phyloP scores from a whole-genome alignment of 768 basidiomycete genomes.

The Coprinopsis strossmayeri region DNA sequence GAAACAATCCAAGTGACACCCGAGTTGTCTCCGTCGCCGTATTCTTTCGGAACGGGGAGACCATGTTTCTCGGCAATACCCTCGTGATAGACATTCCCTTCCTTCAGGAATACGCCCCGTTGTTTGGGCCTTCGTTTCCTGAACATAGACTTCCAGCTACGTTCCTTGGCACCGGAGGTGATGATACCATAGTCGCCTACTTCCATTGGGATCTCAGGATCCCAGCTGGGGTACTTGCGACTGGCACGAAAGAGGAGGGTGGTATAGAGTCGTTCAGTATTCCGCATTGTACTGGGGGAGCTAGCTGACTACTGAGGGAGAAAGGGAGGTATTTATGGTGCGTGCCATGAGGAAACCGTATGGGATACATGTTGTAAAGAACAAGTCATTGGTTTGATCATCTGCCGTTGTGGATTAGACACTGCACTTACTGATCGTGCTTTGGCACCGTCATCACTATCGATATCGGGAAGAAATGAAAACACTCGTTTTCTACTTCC shows the following conservation, averaged over 20 bases:
- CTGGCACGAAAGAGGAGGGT: conserved; percentile 24
- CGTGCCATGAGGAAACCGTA: neutral
- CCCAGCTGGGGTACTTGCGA: conserved; percentile 25
- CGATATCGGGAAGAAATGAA: too few species aligned
- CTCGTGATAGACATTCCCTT: conserved; percentile 26
- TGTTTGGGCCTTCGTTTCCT: conserved; percentile 9
- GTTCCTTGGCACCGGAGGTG: conserved; percentile 11
- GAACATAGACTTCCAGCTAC: conserved; percentile 16
- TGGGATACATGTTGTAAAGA: too few species aligned
- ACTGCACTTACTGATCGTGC: too few species aligned
- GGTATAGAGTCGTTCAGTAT: conserved; percentile 21
- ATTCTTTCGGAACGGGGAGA: conserved; percentile 13
- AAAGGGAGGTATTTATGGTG: neutral
- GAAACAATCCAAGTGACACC: conserved; percentile 24
- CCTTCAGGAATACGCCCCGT: conserved; percentile 21
- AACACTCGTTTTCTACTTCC: too few species aligned
- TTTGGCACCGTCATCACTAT: too few species aligned
- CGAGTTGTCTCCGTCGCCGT: conserved; percentile 13
- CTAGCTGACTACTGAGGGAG: too few species aligned
- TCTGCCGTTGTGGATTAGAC: too few species aligned
- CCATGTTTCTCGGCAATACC: conserved; percentile 5
- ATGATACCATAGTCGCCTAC: conserved; percentile 26
- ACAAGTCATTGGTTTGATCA: too few species aligned
- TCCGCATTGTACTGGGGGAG: neutral
- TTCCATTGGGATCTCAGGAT: conserved; percentile 22